These are phyloP conservation scores for Clonostachys sp. DNA, from an alignment of 2,329 filamentous ascomycete genomes.

Conservation along the genomic window DNA sequence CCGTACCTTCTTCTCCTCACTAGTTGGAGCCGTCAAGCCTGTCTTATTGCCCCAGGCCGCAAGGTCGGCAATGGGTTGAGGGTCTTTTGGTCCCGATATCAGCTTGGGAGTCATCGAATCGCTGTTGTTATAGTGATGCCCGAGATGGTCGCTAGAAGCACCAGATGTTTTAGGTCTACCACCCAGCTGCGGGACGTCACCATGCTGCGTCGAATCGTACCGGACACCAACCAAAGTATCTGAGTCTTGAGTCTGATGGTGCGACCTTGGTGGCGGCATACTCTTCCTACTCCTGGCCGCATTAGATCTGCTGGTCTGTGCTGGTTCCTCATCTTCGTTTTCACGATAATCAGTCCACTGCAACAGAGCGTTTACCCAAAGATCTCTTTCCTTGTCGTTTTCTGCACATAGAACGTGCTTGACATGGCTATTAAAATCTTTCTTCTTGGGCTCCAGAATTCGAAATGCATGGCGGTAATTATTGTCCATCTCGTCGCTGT, in stretches of 20 bases:
- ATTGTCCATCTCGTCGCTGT: conserved; percentile 76
- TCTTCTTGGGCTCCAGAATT: conserved; percentile 92
- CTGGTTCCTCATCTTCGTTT: conserved; percentile 40
- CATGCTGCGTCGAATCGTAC: conserved; percentile 51
- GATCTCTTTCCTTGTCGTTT: conserved; percentile 85
- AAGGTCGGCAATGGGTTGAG: conserved; percentile 76
- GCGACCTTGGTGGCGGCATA: conserved; percentile 6
- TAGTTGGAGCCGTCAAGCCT: conserved; percentile 38
- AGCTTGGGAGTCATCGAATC: conserved; percentile 32
- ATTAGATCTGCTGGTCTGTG: conserved; percentile 24
- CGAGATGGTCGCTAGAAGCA: conserved; percentile 22
- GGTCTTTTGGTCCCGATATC: conserved; percentile 84
- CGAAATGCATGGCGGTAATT: conserved; percentile 96
- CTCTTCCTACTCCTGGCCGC: conserved; percentile 23
- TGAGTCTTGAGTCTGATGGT: conserved; percentile 28
- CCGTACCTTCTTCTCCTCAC: conserved; percentile 74
- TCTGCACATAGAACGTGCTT: conserved; percentile 95
- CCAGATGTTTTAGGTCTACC: conserved; percentile 26
- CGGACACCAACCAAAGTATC: conserved; percentile 52
- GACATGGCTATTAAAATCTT: conserved; percentile 82
- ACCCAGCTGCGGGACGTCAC: conserved; percentile 39
- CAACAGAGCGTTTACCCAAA: conserved; percentile 87
- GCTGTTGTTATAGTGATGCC: conserved; percentile 12
- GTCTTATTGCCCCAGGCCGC: conserved; percentile 82
- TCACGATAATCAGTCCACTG: conserved; percentile 81